These are phyloP conservation scores for Coemansia sp. DNA, from an alignment of 192 early-diverging fungal genomes.

Conservation along the genomic window DNA sequence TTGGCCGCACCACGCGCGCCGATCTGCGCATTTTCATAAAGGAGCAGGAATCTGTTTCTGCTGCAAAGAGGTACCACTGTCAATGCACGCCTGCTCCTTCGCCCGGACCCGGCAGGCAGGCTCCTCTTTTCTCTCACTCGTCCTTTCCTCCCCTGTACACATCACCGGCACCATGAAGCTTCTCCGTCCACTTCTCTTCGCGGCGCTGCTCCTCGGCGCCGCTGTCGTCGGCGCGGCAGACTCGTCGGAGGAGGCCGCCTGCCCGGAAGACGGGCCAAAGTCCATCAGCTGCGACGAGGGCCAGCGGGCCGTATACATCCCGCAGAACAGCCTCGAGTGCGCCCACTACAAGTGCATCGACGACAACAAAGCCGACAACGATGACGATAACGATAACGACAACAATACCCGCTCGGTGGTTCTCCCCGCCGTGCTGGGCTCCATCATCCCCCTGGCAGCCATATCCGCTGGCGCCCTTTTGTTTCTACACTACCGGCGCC, in stretches of 20 bases:
- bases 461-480: constrained; percentile 17
- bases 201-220: constrained; percentile 1
- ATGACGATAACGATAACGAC: not conserved
- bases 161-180: not conserved
- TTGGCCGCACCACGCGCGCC: too few relatives aligned
- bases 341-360: constrained; percentile 35
- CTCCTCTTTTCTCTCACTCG: too few relatives aligned
- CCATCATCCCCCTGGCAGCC: constrained; percentile 11
- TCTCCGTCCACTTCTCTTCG: not conserved
- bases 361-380: not conserved
- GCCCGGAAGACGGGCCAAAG: constrained; percentile 6
- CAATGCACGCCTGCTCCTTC: too few relatives aligned
- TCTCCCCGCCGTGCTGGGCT: constrained; percentile 31
- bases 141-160: too few relatives aligned
- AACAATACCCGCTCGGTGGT: constrained; percentile 7
- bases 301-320: constrained; percentile 15
- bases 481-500: constrained; percentile 21
- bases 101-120: too few relatives aligned
- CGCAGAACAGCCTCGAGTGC: constrained; percentile 24
- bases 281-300: constrained; percentile 23
- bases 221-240: not conserved
- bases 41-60: too few relatives aligned
- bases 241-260: constrained; percentile 6
- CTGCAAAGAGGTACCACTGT: too few relatives aligned
- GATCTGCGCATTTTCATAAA: too few relatives aligned